Percentiles rank a stretch among this genome's conserved stretches.
Evolutionary conservation across 2,329 filamentous ascomycete species (phyloP).

Genomic region (Pseudogymnoascus sp.): DNA sequence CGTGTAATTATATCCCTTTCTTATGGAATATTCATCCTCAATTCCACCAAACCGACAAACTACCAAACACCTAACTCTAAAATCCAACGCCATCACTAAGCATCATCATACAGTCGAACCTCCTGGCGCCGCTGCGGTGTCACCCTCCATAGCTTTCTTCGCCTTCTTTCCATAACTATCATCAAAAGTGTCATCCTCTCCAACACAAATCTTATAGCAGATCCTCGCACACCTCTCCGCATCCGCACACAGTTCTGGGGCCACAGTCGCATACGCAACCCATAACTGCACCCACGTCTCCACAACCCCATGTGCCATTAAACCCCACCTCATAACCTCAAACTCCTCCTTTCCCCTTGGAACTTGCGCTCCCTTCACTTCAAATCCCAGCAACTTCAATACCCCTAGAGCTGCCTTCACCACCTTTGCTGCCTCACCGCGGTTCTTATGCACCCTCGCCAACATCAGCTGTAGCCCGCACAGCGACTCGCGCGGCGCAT

Average conservation of each 20-base stretch:
- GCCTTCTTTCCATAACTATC: slow-evolving; percentile 18
- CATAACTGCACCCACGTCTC: slow-evolving; percentile 27
- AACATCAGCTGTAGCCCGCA: not conserved
- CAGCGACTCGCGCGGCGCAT: not conserved
- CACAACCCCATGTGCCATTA: slow-evolving; percentile 22
- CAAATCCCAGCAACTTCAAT: not conserved
- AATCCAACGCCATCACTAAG: not conserved
- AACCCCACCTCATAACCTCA: slow-evolving; percentile 25
- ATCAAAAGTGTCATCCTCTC: slow-evolving; percentile 31
- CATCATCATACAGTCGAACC: not conserved
- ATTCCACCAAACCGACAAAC: not conserved
- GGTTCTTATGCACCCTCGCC: not conserved
- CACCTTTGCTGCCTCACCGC: not conserved
- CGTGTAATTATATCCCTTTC: not conserved
- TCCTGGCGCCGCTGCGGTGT: not conserved
- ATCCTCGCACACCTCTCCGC: slow-evolving; percentile 28
- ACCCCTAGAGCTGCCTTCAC: not conserved
- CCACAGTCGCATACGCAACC: slow-evolving; percentile 22
- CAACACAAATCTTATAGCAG: slow-evolving; percentile 29
- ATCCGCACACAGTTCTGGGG: slow-evolving; percentile 16
- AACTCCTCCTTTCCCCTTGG: not conserved
- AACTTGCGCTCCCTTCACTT: not conserved
- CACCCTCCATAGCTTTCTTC: not conserved
- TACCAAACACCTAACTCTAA: not conserved
- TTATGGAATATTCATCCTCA: not conserved